Conservation (phyloP, 78 protist genomes). For the Monosiga brevicollis region DNA sequence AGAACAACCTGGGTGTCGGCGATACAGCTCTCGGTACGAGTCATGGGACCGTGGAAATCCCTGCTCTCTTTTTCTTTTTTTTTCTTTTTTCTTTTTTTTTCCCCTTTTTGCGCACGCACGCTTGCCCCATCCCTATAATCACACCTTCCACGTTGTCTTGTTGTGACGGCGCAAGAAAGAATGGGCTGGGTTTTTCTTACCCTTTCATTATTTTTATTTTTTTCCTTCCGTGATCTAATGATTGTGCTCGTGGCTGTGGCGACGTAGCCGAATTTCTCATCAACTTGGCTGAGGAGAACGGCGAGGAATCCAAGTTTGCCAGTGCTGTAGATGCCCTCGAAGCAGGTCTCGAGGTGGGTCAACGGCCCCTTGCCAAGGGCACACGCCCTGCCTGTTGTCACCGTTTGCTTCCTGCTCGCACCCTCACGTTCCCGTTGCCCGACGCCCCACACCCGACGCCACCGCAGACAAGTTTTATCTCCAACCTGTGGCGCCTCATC, state of each 20-base stretch:
- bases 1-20: constrained; percentile 61
- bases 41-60: not conserved
- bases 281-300: constrained; percentile 38
- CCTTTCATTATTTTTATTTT: too few species aligned
- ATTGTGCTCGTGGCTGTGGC: not conserved
- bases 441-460: not conserved
- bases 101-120: not conserved
- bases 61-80: too few species aligned
- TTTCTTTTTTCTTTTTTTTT: too few species aligned
- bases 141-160: too few species aligned
- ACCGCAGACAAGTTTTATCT: not conserved
- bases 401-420: not conserved
- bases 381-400: too few species aligned
- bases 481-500: not conserved
- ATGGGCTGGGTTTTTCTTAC: too few species aligned
- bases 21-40: constrained; percentile 52
- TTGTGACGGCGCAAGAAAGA: too few species aligned
- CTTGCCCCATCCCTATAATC: too few species aligned
- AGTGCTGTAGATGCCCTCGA: not conserved
- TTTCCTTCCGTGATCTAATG: too few species aligned
- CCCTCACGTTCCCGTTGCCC: not conserved
- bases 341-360: not conserved
- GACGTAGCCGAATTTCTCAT: constrained; percentile 72
- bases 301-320: not conserved
- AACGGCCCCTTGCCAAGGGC: too few species aligned